Percentiles rank a stretch among this genome's conserved stretches.
Evolutionary conservation across 441 rosid genomes (phyloP).

Genomic region (Pelargonium cotyledonis): DNA sequence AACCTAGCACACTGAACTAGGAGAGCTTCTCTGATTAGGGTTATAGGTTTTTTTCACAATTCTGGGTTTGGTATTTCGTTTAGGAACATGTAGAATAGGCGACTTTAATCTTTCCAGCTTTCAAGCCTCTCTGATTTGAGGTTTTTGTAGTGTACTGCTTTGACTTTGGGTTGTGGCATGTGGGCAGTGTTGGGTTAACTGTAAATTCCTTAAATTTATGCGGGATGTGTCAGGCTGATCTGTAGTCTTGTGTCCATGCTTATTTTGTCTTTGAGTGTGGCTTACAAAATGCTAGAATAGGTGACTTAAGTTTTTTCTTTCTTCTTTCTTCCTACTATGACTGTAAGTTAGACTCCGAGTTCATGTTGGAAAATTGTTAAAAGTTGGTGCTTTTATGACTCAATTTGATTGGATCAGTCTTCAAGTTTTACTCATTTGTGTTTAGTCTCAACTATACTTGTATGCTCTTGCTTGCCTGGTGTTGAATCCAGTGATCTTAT

Average conservation of each 20-base stretch:
- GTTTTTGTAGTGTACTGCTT: not conserved
- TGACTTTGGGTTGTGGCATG: not conserved
- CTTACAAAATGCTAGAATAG: not conserved
- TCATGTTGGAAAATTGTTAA: not conserved
- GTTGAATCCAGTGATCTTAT: not conserved
- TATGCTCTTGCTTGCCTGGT: not conserved
- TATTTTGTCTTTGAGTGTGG: not conserved
- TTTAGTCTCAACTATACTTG: not conserved
- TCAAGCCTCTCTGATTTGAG: not conserved
- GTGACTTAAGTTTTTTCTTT: not conserved
- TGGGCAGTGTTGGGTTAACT: not conserved
- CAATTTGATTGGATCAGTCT: not conserved
- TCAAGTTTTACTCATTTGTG: not conserved
- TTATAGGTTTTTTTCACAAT: not conserved
- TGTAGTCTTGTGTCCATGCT: not conserved
- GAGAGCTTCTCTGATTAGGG: not conserved
- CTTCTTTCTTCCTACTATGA: not conserved
- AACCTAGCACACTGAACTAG: not conserved
- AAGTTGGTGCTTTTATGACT: slow-evolving; percentile 1
- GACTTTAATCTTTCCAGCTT: too few relatives aligned
- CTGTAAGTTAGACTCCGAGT: not conserved
- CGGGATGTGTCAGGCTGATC: too few relatives aligned
- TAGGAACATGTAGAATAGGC: too few relatives aligned
- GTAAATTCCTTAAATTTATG: not conserved
- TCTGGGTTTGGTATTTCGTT: not conserved